Conservation (phyloP, 257 asterid genomes). For the Nicotiana attenuata region DNA sequence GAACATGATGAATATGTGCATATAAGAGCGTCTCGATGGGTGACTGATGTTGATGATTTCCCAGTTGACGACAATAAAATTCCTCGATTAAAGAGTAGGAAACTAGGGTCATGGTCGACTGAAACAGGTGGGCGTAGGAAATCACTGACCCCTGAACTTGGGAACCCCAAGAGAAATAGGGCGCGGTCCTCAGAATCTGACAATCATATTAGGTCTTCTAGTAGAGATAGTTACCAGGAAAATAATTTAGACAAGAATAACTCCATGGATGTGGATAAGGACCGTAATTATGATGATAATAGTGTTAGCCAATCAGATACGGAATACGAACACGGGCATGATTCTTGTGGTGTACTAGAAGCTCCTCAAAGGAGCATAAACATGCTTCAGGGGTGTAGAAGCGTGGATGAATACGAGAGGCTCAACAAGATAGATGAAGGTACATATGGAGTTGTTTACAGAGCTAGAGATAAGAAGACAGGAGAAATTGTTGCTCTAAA, state of each 20-base stretch:
- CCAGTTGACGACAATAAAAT: slow-evolving; percentile 29
- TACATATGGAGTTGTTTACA: slow-evolving; percentile 72
- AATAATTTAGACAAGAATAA: slow-evolving; percentile 33
- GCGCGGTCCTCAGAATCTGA: slow-evolving; percentile 52
- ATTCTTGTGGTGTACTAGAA: slow-evolving; percentile 44
- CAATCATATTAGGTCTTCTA: slow-evolving; percentile 53
- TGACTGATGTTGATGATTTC: slow-evolving; percentile 53
- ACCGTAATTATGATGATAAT: slow-evolving; percentile 27
- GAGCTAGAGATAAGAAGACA: slow-evolving; percentile 73
- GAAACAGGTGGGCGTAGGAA: slow-evolving; percentile 40
- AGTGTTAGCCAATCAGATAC: slow-evolving; percentile 43
- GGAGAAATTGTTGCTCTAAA: slow-evolving; percentile 82
- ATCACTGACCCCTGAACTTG: slow-evolving; percentile 49
- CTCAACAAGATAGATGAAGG: slow-evolving; percentile 85
- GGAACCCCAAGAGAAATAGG: slow-evolving; percentile 42
- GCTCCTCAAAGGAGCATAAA: slow-evolving; percentile 53
- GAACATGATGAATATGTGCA: slow-evolving; percentile 44
- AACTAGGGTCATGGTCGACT: slow-evolving; percentile 33
- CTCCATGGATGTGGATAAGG: slow-evolving; percentile 42
- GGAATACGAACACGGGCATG: slow-evolving; percentile 47
- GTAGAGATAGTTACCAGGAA: slow-evolving; percentile 51
- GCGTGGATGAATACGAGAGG: slow-evolving; percentile 71
- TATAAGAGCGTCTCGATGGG: slow-evolving; percentile 83
- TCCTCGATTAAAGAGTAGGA: slow-evolving; percentile 22
- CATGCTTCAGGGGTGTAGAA: slow-evolving; percentile 85